Evolutionary conservation across 495 filamentous ascomycete genomes (phyloP).

Genomic region (Penicillium pulvis): DNA sequence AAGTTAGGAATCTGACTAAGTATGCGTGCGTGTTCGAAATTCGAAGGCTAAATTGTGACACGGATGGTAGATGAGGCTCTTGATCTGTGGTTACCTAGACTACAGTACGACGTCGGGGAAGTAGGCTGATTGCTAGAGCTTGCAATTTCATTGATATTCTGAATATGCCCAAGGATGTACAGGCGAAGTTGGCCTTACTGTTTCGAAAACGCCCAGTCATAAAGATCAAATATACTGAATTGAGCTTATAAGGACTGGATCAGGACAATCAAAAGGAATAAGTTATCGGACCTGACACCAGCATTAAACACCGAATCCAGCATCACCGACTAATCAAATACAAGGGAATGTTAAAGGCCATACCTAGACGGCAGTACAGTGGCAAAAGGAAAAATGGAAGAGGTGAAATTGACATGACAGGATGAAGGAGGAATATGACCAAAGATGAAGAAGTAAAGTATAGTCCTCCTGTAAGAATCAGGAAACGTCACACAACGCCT

Average conservation of each 20-base stretch:
- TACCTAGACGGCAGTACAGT: conserved; percentile 9
- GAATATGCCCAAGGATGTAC: not conserved
- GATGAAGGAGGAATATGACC: conserved; percentile 4
- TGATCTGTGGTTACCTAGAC: not conserved
- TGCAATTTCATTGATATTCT: not conserved
- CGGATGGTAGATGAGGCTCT: not conserved
- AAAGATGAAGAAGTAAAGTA: conserved; percentile 15
- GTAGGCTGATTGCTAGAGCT: not conserved
- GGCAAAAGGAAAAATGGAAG: conserved; percentile 9
- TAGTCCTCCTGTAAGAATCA: conserved; percentile 13
- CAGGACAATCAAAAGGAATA: not conserved
- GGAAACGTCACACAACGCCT: conserved; percentile 37
- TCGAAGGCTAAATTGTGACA: not conserved
- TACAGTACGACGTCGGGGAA: not conserved
- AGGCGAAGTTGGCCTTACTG: not conserved
- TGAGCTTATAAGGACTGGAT: not conserved
- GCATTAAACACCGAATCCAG: not conserved
- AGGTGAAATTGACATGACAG: not conserved
- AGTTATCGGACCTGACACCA: not conserved
- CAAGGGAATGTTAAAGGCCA: conserved; percentile 6
- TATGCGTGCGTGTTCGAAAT: too few relatives aligned
- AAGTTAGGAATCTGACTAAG: not conserved
- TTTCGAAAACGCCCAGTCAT: not conserved
- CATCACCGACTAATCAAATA: conserved; percentile 13
- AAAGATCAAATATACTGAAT: not conserved